These are phyloP conservation scores for Cocos nucifera DNA, from an alignment of 176 grass and related monocot genomes.

Conservation along the genomic window DNA sequence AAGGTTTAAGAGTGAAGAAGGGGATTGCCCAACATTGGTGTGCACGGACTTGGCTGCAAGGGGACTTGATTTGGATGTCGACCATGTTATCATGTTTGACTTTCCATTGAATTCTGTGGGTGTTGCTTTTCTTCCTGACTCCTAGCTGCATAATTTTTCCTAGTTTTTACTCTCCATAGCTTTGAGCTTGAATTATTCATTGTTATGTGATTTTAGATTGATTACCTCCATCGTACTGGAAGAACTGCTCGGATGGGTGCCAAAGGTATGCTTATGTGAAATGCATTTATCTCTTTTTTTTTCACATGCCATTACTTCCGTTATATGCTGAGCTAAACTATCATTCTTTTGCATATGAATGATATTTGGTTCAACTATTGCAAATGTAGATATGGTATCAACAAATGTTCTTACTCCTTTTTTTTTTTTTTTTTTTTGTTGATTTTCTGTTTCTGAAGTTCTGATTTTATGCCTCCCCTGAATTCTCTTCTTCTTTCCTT, in stretches of 20 bases:
- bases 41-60: slow-evolving; percentile 93
- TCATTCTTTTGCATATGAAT: too few relatives aligned
- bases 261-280: slow-evolving; percentile 51
- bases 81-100: slow-evolving; percentile 99
- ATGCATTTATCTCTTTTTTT: too few relatives aligned
- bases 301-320: too few relatives aligned
- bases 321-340: too few relatives aligned
- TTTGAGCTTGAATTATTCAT: too few relatives aligned
- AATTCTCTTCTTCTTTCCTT: slow-evolving; percentile 2
- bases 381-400: too few relatives aligned
- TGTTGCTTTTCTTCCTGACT: slow-evolving; percentile 10
- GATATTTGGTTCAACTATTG: too few relatives aligned
- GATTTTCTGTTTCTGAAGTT: too few relatives aligned
- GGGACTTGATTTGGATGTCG: slow-evolving; percentile 90
- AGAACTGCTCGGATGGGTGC: slow-evolving; percentile 97
- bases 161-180: background rate
- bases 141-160: slow-evolving; percentile 2
- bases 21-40: slow-evolving; percentile 90
- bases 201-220: slow-evolving; percentile 47
- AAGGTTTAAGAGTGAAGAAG: slow-evolving; percentile 94
- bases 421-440: background rate
- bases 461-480: background rate
- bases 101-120: slow-evolving; percentile 89
- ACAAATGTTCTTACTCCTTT: background rate
- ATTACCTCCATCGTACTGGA: slow-evolving; percentile 93